Conservation (phyloP, 495 filamentous ascomycete genomes). For the Aspergillus kassunensis region DNA sequence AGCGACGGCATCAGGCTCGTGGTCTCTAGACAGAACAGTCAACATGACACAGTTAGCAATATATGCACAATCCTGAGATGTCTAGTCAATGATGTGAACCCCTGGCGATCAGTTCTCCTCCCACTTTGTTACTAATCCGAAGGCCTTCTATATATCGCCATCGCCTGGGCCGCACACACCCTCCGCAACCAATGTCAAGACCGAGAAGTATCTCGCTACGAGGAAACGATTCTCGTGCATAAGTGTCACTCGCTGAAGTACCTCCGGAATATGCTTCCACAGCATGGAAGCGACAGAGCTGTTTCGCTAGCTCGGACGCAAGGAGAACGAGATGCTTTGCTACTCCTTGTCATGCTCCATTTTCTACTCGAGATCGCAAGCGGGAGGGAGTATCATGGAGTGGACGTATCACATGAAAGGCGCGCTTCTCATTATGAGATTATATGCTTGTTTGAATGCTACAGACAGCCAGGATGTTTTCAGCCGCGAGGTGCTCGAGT, state of each 20-base stretch:
- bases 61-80: constrained; percentile 4
- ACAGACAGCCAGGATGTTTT: background rate
- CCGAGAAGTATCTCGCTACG: background rate
- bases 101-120: constrained; percentile 1
- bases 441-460: background rate
- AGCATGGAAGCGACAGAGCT: background rate
- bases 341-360: constrained; percentile 3
- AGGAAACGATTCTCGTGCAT: background rate
- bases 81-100: background rate
- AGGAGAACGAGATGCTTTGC: background rate
- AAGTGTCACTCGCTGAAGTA: constrained; percentile 5
- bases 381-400: constrained; percentile 1
- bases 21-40: too few species aligned
- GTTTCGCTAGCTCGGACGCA: background rate
- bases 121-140: constrained; percentile 2
- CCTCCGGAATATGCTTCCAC: background rate
- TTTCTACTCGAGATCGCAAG: constrained; percentile 4
- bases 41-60: background rate
- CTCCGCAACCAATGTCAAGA: constrained; percentile 2
- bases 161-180: constrained; percentile 4
- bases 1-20: too few species aligned
- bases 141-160: constrained; percentile 3
- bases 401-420: constrained; percentile 9
- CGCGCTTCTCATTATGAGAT: background rate
- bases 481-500: background rate